Percentiles rank a stretch among this genome's conserved stretches.
Conservation (phyloP, 2,329 filamentous ascomycete genomes). For the Lachnellula cervina region DNA sequence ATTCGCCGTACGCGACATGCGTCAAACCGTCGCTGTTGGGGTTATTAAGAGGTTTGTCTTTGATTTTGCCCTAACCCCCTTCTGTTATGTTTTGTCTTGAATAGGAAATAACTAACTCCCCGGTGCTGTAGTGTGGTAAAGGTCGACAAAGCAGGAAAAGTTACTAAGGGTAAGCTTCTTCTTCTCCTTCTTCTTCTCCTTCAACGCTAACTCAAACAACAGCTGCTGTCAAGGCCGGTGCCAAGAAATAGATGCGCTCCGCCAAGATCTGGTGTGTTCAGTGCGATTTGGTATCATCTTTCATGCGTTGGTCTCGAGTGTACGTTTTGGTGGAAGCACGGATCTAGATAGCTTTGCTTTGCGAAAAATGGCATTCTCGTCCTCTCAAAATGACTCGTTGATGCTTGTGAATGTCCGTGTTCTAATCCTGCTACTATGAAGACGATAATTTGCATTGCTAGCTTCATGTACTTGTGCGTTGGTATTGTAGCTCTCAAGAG, state of each 20-base stretch:
- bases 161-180: no score
- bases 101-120: no score
- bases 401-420: background rate
- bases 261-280: background rate
- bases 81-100: no score
- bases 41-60: conserved; percentile 93
- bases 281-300: background rate
- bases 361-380: background rate
- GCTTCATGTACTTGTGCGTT: background rate
- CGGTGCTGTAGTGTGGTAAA: no score
- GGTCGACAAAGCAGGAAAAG: conserved; percentile 42
- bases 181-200: no score
- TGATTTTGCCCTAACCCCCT: no score
- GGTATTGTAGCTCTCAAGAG: no score
- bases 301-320: background rate
- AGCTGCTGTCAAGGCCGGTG: conserved; percentile 37
- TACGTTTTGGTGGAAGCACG: conserved; percentile 1
- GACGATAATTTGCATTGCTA: no score
- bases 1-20: no score
- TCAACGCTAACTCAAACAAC: no score
- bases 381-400: background rate
- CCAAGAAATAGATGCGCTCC: conserved; percentile 18
- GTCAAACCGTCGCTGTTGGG: conserved; percentile 75
- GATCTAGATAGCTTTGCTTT: conserved; percentile 10
- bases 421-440: no score